Evolutionary conservation across 805 yeast species (phyloP).

Genomic region (Lachancea nothofagi): DNA sequence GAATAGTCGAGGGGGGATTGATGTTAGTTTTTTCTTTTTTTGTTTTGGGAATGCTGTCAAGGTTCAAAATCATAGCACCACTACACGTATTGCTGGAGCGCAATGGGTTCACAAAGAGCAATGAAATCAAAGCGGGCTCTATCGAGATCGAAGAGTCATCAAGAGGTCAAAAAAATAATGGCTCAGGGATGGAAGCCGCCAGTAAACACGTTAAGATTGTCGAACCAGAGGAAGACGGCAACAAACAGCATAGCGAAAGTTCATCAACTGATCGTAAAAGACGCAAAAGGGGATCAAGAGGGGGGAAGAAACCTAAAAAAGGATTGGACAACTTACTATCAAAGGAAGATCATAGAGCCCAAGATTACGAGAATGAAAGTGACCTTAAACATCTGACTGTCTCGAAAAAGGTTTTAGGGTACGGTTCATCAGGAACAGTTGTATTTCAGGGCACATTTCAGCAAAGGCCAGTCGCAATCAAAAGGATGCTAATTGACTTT

Average conservation of each 20-base stretch:
- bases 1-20: constrained; percentile 38
- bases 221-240: constrained; percentile 14
- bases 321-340: constrained; percentile 6
- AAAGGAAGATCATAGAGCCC: constrained; percentile 7
- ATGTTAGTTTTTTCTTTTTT: constrained; percentile 33
- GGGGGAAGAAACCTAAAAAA: constrained; percentile 59
- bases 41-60: constrained; percentile 27
- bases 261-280: constrained; percentile 35
- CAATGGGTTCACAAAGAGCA: constrained; percentile 31
- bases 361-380: constrained; percentile 20
- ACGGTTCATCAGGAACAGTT: constrained; percentile 95
- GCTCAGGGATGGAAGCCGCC: background rate
- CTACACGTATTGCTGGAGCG: constrained; percentile 29
- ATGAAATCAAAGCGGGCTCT: constrained; percentile 12
- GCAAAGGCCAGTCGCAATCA: constrained; percentile 91
- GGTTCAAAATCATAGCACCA: constrained; percentile 32
- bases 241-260: constrained; percentile 12
- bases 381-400: constrained; percentile 50
- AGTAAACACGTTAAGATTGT: constrained; percentile 6
- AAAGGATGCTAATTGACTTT: constrained; percentile 87
- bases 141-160: constrained; percentile 9
- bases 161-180: background rate
- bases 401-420: constrained; percentile 76
- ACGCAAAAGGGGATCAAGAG: constrained; percentile 80
- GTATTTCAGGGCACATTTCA: constrained; percentile 89